These are phyloP conservation scores for Aspergillus puulaauensis DNA, from an alignment of 2,329 filamentous ascomycete genomes.

Conservation along the genomic window DNA sequence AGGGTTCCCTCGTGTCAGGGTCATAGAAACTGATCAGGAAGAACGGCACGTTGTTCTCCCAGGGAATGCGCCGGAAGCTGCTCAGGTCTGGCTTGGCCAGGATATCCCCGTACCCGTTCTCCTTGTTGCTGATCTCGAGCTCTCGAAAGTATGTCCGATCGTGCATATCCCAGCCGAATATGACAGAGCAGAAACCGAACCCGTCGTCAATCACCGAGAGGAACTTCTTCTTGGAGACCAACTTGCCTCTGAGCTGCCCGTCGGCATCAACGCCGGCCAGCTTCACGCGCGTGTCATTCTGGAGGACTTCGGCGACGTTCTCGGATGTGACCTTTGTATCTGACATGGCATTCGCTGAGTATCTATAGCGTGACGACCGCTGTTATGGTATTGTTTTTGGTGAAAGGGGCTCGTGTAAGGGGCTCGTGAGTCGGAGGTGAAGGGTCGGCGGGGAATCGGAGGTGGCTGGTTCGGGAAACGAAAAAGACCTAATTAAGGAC, in stretches of 20 bases:
- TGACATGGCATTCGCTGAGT: not conserved
- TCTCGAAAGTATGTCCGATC: constrained; percentile 86
- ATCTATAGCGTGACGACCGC: not conserved
- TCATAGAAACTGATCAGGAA: constrained; percentile 83
- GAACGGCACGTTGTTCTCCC: constrained; percentile 84
- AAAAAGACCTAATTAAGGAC: not conserved
- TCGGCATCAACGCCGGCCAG: constrained; percentile 86
- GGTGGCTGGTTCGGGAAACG: not conserved
- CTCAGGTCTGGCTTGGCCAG: constrained; percentile 77
- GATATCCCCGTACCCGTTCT: constrained; percentile 85
- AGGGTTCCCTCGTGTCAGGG: constrained; percentile 68
- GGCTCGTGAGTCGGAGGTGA: not conserved
- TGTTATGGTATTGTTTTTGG: not conserved
- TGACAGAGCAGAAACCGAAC: constrained; percentile 91
- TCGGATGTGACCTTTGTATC: constrained; percentile 53
- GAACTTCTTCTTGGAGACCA: constrained; percentile 92
- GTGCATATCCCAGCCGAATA: constrained; percentile 98
- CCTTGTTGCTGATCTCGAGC: constrained; percentile 81
- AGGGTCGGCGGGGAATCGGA: not conserved
- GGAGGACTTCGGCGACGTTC: constrained; percentile 65
- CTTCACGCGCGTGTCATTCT: constrained; percentile 76
- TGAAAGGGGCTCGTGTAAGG: not conserved
- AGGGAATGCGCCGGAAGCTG: constrained; percentile 81
- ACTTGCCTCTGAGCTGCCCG: constrained; percentile 81
- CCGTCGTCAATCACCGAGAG: constrained; percentile 75